Conservation (phyloP, 2,329 filamentous ascomycete species). For the Diaporthe amygdali region DNA sequence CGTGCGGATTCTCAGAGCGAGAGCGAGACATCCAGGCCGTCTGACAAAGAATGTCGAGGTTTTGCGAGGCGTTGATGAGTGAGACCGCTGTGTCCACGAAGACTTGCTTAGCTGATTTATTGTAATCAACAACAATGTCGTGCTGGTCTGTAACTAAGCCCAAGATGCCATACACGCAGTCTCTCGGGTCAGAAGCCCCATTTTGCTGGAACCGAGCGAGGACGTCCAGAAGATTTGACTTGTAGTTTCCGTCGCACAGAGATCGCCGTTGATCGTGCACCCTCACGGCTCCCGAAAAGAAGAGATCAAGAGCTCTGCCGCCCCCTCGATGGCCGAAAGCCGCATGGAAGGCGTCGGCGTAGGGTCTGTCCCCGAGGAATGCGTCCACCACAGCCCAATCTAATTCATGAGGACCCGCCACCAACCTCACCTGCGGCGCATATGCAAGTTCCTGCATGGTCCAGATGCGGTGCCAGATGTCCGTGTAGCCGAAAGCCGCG, state of each 20-base stretch:
- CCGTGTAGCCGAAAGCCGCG: background rate
- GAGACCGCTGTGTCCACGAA: conserved; percentile 8
- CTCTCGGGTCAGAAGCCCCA: conserved; percentile 24
- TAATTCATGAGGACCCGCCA: conserved; percentile 2
- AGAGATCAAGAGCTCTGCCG: background rate
- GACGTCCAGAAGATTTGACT: conserved; percentile 25
- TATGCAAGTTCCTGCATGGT: conserved; percentile 27
- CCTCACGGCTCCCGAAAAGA: background rate
- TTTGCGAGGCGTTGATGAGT: conserved; percentile 16
- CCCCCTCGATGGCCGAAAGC: background rate
- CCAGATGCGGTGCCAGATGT: conserved; percentile 26
- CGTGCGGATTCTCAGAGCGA: background rate
- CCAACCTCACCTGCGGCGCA: conserved; percentile 18
- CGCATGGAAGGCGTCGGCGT: conserved; percentile 22
- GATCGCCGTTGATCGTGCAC: conserved; percentile 23
- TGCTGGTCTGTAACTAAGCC: conserved; percentile 16
- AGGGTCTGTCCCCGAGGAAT: conserved; percentile 16
- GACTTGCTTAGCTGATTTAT: conserved; percentile 11
- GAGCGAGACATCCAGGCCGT: conserved; percentile 20
- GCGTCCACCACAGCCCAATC: conserved; percentile 22
- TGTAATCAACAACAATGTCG: conserved; percentile 27
- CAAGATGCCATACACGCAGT: conserved; percentile 26
- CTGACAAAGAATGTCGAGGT: conserved; percentile 29
- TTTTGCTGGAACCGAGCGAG: conserved; percentile 25
- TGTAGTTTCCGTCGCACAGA: background rate